Percentiles rank a stretch among this genome's conserved stretches.
These are phyloP conservation scores for Kodamaea fukazawae DNA, from an alignment of 805 yeast genomes.

Conservation along the genomic window DNA sequence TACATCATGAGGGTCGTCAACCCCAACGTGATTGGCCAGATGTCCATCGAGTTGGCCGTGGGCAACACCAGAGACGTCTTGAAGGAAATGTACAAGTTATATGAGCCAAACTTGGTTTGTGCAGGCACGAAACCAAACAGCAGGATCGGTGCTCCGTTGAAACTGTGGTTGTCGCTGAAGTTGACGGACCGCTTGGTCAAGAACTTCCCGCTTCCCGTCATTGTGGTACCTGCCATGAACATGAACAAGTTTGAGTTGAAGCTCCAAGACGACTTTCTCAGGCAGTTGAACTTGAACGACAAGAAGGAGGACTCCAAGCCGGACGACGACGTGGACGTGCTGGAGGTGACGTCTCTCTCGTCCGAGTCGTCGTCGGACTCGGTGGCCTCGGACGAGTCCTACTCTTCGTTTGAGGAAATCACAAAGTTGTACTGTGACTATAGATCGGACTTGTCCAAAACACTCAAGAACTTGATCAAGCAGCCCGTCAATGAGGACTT, in stretches of 20 bases:
- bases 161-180: constrained; percentile 61
- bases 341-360: constrained; percentile 19
- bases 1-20: constrained; percentile 48
- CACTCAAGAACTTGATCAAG: constrained; percentile 14
- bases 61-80: constrained; percentile 56
- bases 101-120: constrained; percentile 58
- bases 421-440: constrained; percentile 31
- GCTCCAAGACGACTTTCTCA: constrained; percentile 30
- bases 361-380: constrained; percentile 17
- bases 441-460: constrained; percentile 19
- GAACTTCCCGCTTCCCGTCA: constrained; percentile 62
- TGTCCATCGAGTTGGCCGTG: constrained; percentile 60
- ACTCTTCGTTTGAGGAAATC: constrained; percentile 40
- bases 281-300: constrained; percentile 13
- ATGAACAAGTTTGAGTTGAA: constrained; percentile 50
- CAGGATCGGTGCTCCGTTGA: constrained; percentile 46
- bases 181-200: constrained; percentile 64
- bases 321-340: constrained; percentile 11
- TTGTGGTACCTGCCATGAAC: constrained; percentile 61
- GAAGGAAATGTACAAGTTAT: constrained; percentile 57
- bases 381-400: constrained; percentile 28
- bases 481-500: constrained; percentile 24
- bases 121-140: constrained; percentile 52
- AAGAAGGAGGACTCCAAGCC: not conserved
- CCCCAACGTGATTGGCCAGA: constrained; percentile 45